These are phyloP conservation scores for Sporothrix phasma DNA, from an alignment of 2,329 filamentous ascomycete genomes.

Conservation along the genomic window DNA sequence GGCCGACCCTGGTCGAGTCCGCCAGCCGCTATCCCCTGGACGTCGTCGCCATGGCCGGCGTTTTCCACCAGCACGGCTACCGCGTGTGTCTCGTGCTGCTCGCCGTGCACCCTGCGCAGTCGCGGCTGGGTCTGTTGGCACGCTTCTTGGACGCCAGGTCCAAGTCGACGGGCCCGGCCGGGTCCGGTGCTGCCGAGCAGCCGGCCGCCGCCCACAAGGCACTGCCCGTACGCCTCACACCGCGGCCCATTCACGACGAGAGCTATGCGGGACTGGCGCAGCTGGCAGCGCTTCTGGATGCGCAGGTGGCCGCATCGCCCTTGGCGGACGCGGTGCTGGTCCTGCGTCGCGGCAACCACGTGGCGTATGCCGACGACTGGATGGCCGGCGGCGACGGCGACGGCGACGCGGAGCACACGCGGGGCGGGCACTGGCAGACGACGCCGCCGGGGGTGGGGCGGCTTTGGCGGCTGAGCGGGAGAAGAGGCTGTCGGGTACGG, in stretches of 20 bases:
- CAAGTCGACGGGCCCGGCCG: slow-evolving; percentile 25
- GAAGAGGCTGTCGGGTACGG: neutral
- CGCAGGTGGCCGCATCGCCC: slow-evolving; percentile 14
- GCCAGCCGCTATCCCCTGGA: slow-evolving; percentile 36
- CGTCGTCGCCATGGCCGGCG: slow-evolving; percentile 28
- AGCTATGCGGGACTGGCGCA: slow-evolving; percentile 32
- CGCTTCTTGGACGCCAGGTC: slow-evolving; percentile 29
- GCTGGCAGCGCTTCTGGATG: slow-evolving; percentile 31
- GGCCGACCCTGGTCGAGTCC: slow-evolving; percentile 35
- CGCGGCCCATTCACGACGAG: slow-evolving; percentile 36
- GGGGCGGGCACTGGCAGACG: neutral
- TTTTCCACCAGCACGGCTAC: slow-evolving; percentile 29
- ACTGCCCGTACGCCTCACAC: slow-evolving; percentile 34
- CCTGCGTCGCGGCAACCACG: slow-evolving; percentile 30
- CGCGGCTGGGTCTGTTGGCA: slow-evolving; percentile 33
- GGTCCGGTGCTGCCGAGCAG: neutral
- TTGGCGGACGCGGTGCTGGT: slow-evolving; percentile 29
- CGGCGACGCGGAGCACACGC: too few species aligned
- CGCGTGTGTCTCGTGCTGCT: slow-evolving; percentile 32
- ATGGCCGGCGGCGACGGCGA: neutral
- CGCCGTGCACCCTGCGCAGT: slow-evolving; percentile 34
- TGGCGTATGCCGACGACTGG: slow-evolving; percentile 23
- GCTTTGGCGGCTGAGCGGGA: slow-evolving; percentile 19
- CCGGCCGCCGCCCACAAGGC: neutral
- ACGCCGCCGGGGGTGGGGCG: slow-evolving; percentile 5